A percentile compares a stretch with the other conserved stretches of the same genome.
phyloP scores from a whole-genome alignment of 306 rosid species.

The Lathyrus oleraceus region DNA sequence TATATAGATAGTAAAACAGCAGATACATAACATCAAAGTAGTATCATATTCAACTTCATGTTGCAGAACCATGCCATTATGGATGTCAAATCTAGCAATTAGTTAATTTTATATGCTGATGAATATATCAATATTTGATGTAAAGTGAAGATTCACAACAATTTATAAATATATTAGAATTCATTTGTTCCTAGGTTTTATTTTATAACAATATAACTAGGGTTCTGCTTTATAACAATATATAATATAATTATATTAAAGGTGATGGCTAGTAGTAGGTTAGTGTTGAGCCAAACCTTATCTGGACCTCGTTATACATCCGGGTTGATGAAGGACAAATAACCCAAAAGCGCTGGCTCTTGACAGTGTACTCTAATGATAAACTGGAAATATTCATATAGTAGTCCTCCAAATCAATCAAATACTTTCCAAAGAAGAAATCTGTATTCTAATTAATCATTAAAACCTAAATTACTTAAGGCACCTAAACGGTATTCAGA shows the following conservation, averaged over 20 bases:
- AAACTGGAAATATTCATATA: not conserved
- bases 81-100: not conserved
- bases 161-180: not conserved
- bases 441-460: not conserved
- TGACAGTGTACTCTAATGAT: not conserved
- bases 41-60: constrained; percentile 7
- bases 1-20: constrained; percentile 11
- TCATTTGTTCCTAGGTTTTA: too few species aligned
- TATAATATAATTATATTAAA: too few species aligned
- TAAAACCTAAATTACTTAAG: not conserved
- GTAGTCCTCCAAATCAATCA: too few species aligned
- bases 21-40: not conserved
- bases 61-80: not conserved
- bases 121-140: not conserved
- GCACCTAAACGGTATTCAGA: not conserved
- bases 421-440: not conserved
- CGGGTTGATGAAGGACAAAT: too few species aligned
- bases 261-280: too few species aligned
- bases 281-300: too few species aligned
- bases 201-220: too few species aligned
- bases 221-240: too few species aligned
- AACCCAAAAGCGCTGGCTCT: not conserved
- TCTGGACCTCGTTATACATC: too few species aligned
- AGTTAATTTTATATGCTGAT: not conserved
- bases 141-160: not conserved